Evolutionary conservation across 495 filamentous ascomycete species (phyloP).

Genomic region (Penicillium soppii): DNA sequence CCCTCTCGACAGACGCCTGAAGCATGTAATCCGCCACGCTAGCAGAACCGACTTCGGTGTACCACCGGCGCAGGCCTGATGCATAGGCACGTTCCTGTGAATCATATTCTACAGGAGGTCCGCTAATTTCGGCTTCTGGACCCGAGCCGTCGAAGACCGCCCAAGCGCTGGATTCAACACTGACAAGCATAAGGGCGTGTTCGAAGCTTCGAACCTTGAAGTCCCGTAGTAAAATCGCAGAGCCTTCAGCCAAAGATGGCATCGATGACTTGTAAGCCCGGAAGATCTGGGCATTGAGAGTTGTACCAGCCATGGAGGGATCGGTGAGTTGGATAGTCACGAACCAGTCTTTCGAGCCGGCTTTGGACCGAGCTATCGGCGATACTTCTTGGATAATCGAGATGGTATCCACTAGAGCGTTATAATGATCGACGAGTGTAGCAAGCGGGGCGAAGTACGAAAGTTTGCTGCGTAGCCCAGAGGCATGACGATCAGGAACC

Average conservation of each 20-base stretch:
- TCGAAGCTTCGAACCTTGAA: conserved; percentile 63
- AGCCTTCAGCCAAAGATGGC: conserved; percentile 66
- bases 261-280: conserved; percentile 70
- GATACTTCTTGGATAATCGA: conserved; percentile 62
- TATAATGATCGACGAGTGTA: conserved; percentile 55
- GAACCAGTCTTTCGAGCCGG: conserved; percentile 67
- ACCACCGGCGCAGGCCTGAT: conserved; percentile 49
- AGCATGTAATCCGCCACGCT: conserved; percentile 41
- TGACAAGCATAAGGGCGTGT: conserved; percentile 46
- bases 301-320: conserved; percentile 48
- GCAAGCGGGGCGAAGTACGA: conserved; percentile 70
- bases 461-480: conserved; percentile 59
- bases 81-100: conserved; percentile 58
- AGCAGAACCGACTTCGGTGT: conserved; percentile 30
- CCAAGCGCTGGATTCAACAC: conserved; percentile 58
- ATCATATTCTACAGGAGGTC: conserved; percentile 65
- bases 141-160: conserved; percentile 52
- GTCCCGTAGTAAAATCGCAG: conserved; percentile 71
- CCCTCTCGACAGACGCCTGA: conserved; percentile 37
- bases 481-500: conserved; percentile 31
- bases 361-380: conserved; percentile 57
- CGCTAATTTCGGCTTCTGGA: conserved; percentile 51
- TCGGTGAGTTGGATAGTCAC: conserved; percentile 71
- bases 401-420: conserved; percentile 61
- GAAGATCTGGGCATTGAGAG: conserved; percentile 63